A percentile compares a stretch with the other conserved stretches of the same genome.
Evolutionary conservation across 2,329 filamentous ascomycete genomes (phyloP).

Genomic region (Botrytis paeoniae): DNA sequence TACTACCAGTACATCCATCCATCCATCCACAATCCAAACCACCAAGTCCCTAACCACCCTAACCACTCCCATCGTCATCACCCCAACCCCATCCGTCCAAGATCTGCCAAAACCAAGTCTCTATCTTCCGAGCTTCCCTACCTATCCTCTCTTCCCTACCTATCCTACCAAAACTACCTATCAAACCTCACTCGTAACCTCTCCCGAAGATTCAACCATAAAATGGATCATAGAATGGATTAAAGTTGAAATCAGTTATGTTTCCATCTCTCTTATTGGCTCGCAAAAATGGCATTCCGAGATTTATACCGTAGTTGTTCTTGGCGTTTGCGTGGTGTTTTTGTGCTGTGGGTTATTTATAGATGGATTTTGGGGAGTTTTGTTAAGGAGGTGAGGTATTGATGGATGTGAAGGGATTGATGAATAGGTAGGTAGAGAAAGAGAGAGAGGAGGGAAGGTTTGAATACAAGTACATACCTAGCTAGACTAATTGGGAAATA

Average conservation of each 20-base stretch:
- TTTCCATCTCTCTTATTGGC: background rate
- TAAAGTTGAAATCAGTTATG: too few relatives aligned
- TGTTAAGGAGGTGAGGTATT: too few relatives aligned
- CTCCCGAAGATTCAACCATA: background rate
- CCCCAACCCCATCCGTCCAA: background rate
- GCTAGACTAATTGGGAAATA: too few relatives aligned
- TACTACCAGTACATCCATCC: background rate
- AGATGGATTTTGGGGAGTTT: background rate
- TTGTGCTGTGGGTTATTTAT: background rate
- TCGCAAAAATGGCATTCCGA: background rate
- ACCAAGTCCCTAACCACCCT: background rate
- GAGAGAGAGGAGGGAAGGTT: too few relatives aligned
- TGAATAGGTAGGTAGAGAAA: too few relatives aligned
- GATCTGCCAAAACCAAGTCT: background rate
- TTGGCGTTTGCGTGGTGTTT: background rate
- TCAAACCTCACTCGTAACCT: background rate
- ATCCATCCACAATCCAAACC: background rate
- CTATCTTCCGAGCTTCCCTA: background rate
- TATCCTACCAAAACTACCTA: too few relatives aligned
- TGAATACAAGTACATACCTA: too few relatives aligned
- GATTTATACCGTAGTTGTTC: background rate
- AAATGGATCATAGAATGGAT: too few relatives aligned
- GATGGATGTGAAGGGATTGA: too few relatives aligned
- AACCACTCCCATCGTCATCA: background rate
- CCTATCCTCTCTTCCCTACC: too few relatives aligned